Percentiles rank a stretch among this genome's conserved stretches.
phyloP scores from a whole-genome alignment of 345 rosid species.

The Ceriops zippeliana region DNA sequence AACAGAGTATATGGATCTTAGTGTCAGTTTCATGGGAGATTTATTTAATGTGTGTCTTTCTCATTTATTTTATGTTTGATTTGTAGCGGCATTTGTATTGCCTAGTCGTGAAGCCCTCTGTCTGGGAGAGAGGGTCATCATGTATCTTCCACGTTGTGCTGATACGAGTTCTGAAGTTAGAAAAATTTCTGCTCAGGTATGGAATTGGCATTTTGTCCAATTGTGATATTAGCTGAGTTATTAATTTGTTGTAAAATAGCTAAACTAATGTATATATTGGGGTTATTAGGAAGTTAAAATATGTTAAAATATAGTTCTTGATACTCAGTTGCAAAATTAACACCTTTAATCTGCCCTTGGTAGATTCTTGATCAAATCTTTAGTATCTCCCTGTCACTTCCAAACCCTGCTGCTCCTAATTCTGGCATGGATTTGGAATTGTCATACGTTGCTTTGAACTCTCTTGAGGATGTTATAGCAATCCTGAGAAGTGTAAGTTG shows the following conservation, averaged over 20 bases:
- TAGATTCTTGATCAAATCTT: constrained; percentile 94
- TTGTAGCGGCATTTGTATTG: constrained; percentile 76
- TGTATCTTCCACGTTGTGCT: constrained; percentile 96
- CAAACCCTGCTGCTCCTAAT: constrained; percentile 58
- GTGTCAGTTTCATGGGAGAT: background rate
- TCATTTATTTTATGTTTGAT: constrained; percentile 23
- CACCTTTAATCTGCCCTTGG: constrained; percentile 6
- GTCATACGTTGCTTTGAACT: constrained; percentile 72
- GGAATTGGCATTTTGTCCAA: constrained; percentile 13
- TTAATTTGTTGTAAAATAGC: background rate
- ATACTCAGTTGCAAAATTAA: no score
- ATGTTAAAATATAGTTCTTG: no score
- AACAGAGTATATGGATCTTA: background rate
- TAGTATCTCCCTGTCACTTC: constrained; percentile 89
- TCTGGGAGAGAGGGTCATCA: constrained; percentile 88
- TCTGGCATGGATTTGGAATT: constrained; percentile 53
- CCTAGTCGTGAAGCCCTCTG: constrained; percentile 91
- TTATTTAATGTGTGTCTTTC: constrained; percentile 6
- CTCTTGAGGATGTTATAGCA: constrained; percentile 96
- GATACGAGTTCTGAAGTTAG: constrained; percentile 90
- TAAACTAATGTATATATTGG: background rate
- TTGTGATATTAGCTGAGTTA: constrained; percentile 1
- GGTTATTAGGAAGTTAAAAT: no score
- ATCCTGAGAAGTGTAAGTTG: constrained; percentile 78
- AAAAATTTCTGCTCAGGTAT: constrained; percentile 89